Base-by-base conservation (phyloP, 2,329 filamentous ascomycete genomes). In the Spiromastix sp. region DNA sequence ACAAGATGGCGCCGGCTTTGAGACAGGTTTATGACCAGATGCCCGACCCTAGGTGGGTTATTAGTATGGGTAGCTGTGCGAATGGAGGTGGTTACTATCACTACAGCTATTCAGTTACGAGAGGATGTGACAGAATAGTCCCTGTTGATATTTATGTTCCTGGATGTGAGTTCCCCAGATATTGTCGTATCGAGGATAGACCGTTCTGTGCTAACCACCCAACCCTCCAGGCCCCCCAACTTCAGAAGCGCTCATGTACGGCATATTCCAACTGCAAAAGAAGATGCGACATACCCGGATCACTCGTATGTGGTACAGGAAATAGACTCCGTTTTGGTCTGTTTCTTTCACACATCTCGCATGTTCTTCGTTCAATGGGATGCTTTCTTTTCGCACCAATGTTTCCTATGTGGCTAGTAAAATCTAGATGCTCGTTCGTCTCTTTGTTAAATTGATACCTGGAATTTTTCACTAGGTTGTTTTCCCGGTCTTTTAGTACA, bases 11-110 rank as follows among this genome's bases (percentile, higher is more conserved):
- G 2, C 84, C 85, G 11, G 85, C 85, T 28, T 68, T 93, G 53
- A 75, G 85, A 59, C 84, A 89, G 66, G 82, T 89, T 45, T 93
- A 93, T 66, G 85, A 93, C 63, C 85, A 93, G 68, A 94, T 94
- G 85, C 86, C 86, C 30, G 86, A 94, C 31, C 86, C 85, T 22
- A 74, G 84, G 51, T 93, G 85, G 85, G 85, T 89, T 36, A 74
- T 81, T 52, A 83, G 78, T 52, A 89, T 89, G 84, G 83, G 83
- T 15, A 83, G 78, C 54, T 89, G 83, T 59, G 84, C 83, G 48
- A 89, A 89, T 60, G 83, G 83, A 44, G 84, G 83, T 49, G 83
- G 84, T 39, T 89, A 89, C 67, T 89, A 89, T 58, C 84, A 89
- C 64, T 89, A 89, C 67, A 83, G 78, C 60, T 89, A 89, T 63